These are phyloP conservation scores for Didymella arachidicola DNA, from an alignment of 2,329 filamentous ascomycete genomes.

Conservation along the genomic window DNA sequence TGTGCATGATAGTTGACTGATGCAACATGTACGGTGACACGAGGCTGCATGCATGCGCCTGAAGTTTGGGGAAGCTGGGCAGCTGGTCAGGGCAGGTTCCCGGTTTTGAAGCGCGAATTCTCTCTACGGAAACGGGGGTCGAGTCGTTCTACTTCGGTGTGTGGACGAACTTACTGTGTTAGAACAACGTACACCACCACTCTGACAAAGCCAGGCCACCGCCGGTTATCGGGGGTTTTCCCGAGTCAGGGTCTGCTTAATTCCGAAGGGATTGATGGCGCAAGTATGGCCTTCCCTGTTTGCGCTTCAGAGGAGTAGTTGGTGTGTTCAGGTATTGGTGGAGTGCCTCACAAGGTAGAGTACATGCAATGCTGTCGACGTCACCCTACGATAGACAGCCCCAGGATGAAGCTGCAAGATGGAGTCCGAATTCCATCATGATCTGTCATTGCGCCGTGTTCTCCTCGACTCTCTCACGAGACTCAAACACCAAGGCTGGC, in stretches of 20 bases:
- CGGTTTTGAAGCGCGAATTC: constrained; percentile 4
- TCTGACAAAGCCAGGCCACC: neutral
- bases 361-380: neutral
- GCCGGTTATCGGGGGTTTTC: neutral
- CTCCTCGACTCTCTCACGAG: neutral
- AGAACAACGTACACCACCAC: constrained; percentile 2
- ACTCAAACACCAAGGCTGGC: neutral
- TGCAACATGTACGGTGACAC: constrained; percentile 11
- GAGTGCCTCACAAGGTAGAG: neutral
- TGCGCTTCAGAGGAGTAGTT: neutral
- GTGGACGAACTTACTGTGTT: constrained; percentile 2
- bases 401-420: neutral
- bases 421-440: neutral
- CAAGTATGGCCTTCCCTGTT: neutral
- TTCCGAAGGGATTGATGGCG: neutral
- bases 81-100: neutral
- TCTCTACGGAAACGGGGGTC: neutral
- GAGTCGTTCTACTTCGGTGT: neutral
- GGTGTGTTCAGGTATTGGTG: neutral
- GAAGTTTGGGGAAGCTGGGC: neutral
- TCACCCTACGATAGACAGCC: no score
- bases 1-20: neutral
- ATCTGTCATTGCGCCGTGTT: neutral
- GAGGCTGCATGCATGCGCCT: constrained; percentile 3
- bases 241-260: neutral